phyloP scores from a whole-genome alignment of 129 eudicot species.

The Silybum marianum region DNA sequence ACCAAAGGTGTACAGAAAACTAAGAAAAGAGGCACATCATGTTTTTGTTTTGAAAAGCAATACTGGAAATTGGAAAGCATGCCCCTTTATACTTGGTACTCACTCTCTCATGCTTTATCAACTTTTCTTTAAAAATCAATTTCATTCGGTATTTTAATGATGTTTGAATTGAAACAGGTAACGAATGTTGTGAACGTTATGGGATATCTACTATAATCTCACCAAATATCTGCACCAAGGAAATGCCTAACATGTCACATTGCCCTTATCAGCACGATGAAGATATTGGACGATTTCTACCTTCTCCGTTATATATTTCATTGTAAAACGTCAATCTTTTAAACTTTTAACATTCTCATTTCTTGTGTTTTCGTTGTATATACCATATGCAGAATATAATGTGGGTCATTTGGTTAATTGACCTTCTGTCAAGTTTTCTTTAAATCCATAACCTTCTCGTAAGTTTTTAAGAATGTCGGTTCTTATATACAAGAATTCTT shows the following conservation, averaged over 20 bases:
- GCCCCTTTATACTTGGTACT: constrained; percentile 75
- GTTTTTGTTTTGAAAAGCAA: constrained; percentile 63
- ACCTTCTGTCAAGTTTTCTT: not conserved
- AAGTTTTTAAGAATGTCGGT: not conserved
- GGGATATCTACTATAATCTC: constrained; percentile 68
- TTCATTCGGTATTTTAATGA: not conserved
- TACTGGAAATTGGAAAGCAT: constrained; percentile 86
- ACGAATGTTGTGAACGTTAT: constrained; percentile 81
- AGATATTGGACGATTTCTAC: constrained; percentile 83
- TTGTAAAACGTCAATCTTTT: constrained; percentile 38
- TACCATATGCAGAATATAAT: not conserved
- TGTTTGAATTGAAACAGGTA: constrained; percentile 45
- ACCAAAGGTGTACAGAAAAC: no score
- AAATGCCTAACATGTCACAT: constrained; percentile 63
- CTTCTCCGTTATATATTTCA: constrained; percentile 66
- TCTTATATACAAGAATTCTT: not conserved
- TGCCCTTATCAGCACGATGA: constrained; percentile 80
- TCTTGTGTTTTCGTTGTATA: not conserved
- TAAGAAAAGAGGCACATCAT: no score
- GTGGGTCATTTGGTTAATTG: not conserved
- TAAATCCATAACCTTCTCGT: no score
- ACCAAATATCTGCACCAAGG: constrained; percentile 66
- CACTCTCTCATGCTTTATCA: not conserved
- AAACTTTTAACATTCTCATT: not conserved
- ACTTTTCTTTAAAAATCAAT: not conserved